phyloP scores from a whole-genome alignment of 495 filamentous ascomycete species.

The Penicillium goetzii region DNA sequence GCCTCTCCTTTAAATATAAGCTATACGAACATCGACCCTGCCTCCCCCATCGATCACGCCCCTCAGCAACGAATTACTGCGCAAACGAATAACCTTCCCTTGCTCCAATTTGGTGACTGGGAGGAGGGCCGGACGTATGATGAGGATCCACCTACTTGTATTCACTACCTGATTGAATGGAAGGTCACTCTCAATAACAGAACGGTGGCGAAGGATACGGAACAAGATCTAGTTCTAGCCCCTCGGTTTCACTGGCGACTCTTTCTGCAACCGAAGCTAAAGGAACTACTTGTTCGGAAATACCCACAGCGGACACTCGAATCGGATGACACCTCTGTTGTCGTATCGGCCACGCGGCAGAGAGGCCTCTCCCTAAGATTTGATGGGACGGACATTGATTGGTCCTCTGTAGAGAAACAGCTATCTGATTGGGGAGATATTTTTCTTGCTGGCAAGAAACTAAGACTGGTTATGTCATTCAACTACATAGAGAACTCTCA shows the following conservation, averaged over 20 bases:
- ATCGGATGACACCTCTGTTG: conserved; percentile 24
- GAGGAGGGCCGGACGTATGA: conserved; percentile 6
- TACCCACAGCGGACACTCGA: conserved; percentile 19
- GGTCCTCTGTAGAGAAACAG: conserved; percentile 23
- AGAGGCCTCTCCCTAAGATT: conserved; percentile 18
- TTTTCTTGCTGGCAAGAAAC: conserved; percentile 25
- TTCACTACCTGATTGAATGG: conserved; percentile 9
- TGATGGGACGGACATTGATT: conserved; percentile 22
- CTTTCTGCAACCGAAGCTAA: conserved; percentile 22
- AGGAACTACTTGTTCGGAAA: conserved; percentile 17
- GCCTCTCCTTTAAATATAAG: conserved; percentile 6
- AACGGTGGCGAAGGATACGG: too few species aligned
- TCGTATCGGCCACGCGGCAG: conserved; percentile 19
- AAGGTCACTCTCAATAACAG: not conserved
- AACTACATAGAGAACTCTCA: conserved; percentile 17
- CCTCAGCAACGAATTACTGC: conserved; percentile 12
- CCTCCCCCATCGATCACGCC: conserved; percentile 11
- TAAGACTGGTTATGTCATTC: conserved; percentile 20
- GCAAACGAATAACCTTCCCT: conserved; percentile 19
- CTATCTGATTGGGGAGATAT: conserved; percentile 19
- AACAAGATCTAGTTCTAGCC: too few species aligned
- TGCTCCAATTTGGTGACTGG: conserved; percentile 19
- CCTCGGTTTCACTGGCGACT: conserved; percentile 1
- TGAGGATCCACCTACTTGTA: conserved; percentile 10
- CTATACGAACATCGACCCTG: conserved; percentile 8